Conservation (phyloP, 345 rosid genomes). For the Melastoma malabathricum region DNA sequence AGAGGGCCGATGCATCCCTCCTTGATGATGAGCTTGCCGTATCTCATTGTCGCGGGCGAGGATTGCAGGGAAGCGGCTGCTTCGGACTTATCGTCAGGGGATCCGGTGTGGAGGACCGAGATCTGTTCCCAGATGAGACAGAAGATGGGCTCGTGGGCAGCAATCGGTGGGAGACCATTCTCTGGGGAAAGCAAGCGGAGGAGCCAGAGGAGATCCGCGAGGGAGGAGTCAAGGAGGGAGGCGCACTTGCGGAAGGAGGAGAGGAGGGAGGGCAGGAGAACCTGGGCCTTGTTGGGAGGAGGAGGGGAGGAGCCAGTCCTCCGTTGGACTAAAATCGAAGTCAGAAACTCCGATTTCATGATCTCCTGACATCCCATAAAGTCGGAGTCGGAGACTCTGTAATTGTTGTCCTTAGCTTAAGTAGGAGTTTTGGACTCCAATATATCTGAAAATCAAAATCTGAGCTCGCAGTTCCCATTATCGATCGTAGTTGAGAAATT, state of each 20-base stretch:
- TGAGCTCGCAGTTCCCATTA: too few relatives aligned
- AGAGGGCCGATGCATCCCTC: constrained; percentile 82
- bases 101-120: constrained; percentile 62
- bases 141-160: constrained; percentile 84
- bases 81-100: constrained; percentile 52
- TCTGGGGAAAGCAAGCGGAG: constrained; percentile 76
- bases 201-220: constrained; percentile 93
- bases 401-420: too few relatives aligned
- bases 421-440: too few relatives aligned
- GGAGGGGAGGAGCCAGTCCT: too few relatives aligned
- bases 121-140: constrained; percentile 89
- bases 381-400: too few relatives aligned
- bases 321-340: too few relatives aligned
- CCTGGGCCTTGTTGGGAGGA: constrained; percentile 70
- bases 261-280: constrained; percentile 62
- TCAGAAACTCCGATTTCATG: too few relatives aligned
- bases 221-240: constrained; percentile 68
- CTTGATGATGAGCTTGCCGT: constrained; percentile 72
- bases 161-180: constrained; percentile 88
- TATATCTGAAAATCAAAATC: too few relatives aligned
- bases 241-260: constrained; percentile 75
- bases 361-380: too few relatives aligned
- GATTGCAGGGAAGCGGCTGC: constrained; percentile 81
- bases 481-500: too few relatives aligned
- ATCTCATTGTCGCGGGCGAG: constrained; percentile 77